phyloP scores from a whole-genome alignment of 441 rosid genomes.

The Aquilaria agallochum region DNA sequence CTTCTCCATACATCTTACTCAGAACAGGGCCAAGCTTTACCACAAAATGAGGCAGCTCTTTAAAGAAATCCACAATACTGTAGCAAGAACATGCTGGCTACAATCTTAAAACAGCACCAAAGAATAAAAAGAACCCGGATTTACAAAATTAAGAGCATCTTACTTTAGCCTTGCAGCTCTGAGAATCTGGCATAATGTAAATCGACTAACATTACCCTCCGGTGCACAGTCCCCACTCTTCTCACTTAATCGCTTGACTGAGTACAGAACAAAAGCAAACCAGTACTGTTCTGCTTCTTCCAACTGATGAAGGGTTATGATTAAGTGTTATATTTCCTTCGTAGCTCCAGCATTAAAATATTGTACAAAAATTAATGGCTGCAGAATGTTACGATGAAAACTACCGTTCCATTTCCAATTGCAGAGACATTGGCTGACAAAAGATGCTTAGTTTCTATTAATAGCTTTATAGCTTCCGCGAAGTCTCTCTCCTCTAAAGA shows the following conservation, averaged over 20 bases:
- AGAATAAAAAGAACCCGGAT: constrained; percentile 2
- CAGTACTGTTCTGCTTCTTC: constrained; percentile 91
- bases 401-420: constrained; percentile 76
- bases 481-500: constrained; percentile 46
- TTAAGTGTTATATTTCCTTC: background rate
- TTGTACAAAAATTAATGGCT: background rate
- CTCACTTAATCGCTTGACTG: constrained; percentile 54
- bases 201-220: constrained; percentile 37
- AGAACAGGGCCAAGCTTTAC: constrained; percentile 76
- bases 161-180: constrained; percentile 75
- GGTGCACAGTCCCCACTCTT: constrained; percentile 33
- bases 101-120: constrained; percentile 1
- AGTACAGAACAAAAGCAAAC: constrained; percentile 74
- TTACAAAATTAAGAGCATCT: constrained; percentile 17
- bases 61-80: constrained; percentile 80
- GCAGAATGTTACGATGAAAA: background rate
- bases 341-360: background rate
- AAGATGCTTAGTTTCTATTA: constrained; percentile 64
- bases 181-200: constrained; percentile 67
- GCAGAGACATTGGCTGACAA: constrained; percentile 42
- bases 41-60: constrained; percentile 82
- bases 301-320: constrained; percentile 30
- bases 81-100: constrained; percentile 14
- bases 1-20: constrained; percentile 60
- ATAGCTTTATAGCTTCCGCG: constrained; percentile 48